phyloP scores from a whole-genome alignment of 2,329 filamentous ascomycete species.

The Hypoxylon sp. region DNA sequence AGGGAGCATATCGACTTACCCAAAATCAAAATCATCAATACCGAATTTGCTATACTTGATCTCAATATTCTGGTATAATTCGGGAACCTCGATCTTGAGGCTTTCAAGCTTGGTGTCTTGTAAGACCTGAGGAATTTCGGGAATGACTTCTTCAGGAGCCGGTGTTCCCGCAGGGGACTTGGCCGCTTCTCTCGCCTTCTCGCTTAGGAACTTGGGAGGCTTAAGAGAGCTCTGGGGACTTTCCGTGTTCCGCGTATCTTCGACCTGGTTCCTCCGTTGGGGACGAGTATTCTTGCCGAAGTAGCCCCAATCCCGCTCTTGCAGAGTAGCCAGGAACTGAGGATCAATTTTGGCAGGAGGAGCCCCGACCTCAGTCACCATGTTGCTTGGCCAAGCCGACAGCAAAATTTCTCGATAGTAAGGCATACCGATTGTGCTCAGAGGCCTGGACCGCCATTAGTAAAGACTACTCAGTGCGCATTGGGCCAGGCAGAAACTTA shows the following conservation, averaged over 20 bases:
- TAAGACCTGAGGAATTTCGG: conserved; percentile 70
- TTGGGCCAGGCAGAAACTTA: conserved; percentile 54
- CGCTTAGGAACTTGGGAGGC: conserved; percentile 92
- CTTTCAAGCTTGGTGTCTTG: conserved; percentile 76
- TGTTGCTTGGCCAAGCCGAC: conserved; percentile 87
- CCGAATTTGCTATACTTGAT: conserved; percentile 99
- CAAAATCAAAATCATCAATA: conserved; percentile 99
- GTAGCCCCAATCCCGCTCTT: conserved; percentile 75
- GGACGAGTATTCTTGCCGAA: conserved; percentile 81
- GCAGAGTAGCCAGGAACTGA: conserved; percentile 72
- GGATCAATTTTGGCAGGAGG: conserved; percentile 79
- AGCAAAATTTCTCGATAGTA: conserved; percentile 89
- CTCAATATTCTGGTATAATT: conserved; percentile 91
- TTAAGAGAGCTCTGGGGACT: conserved; percentile 69
- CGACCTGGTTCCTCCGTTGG: conserved; percentile 80
- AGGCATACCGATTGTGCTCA: conserved; percentile 89
- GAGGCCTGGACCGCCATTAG: conserved; percentile 61
- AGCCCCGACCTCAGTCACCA: conserved; percentile 84
- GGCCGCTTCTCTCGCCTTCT: conserved; percentile 79
- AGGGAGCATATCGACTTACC: conserved; percentile 57
- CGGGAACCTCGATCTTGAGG: conserved; percentile 80
- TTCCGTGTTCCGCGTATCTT: conserved; percentile 73
- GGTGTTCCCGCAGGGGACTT: conserved; percentile 54
- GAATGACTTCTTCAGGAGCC: conserved; percentile 53
- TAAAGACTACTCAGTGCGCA: not conserved